These are phyloP conservation scores for Tripterygium wilfordii DNA, from an alignment of 177 flowering plant genomes.

Conservation along the genomic window DNA sequence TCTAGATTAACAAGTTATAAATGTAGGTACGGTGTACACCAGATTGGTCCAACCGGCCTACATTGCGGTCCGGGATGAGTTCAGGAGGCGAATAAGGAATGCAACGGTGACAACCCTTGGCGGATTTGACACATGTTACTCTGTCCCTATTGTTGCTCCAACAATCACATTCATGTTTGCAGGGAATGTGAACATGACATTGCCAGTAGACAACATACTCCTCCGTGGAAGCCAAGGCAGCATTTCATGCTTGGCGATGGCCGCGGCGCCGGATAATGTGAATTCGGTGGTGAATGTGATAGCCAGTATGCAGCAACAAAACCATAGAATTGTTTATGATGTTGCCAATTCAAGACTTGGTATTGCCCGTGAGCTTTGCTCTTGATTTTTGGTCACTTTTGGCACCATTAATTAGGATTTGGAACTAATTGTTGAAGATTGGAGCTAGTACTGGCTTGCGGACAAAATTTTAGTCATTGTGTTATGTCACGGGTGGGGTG, in stretches of 20 bases:
- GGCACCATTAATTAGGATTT: no score
- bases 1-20: no score
- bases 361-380: background rate
- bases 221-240: constrained; percentile 73
- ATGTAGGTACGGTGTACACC: constrained; percentile 63
- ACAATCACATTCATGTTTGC: constrained; percentile 67
- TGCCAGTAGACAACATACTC: constrained; percentile 67
- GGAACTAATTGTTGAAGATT: no score
- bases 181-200: constrained; percentile 80
- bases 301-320: constrained; percentile 28
- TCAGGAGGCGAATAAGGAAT: constrained; percentile 41
- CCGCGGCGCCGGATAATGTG: constrained; percentile 69
- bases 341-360: background rate
- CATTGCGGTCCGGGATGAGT: constrained; percentile 56
- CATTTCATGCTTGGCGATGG: constrained; percentile 80
- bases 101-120: constrained; percentile 52
- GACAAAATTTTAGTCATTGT: no score
- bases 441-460: no score
- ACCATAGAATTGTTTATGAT: background rate
- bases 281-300: constrained; percentile 83
- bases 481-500: no score
- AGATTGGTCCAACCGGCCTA: constrained; percentile 64
- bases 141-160: constrained; percentile 48
- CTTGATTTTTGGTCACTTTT: background rate
- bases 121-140: constrained; percentile 93